Conservation (phyloP, 306 rosid genomes). For the Alnus rubra region DNA sequence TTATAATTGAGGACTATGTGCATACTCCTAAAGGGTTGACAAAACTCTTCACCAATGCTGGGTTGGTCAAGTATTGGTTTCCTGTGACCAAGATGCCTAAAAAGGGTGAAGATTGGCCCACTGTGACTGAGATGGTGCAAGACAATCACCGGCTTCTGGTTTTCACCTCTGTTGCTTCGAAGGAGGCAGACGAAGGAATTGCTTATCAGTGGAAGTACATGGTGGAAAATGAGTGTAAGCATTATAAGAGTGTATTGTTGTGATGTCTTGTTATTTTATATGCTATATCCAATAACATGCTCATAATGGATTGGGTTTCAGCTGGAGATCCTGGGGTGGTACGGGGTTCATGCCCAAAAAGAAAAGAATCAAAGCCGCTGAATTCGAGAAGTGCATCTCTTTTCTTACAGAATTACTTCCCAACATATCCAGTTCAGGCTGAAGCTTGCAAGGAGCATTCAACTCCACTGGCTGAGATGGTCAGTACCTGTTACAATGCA, state of each 20-base stretch:
- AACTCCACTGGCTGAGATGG: constrained; percentile 84
- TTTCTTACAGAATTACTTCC: constrained; percentile 84
- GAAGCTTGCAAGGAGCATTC: constrained; percentile 98
- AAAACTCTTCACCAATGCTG: constrained; percentile 67
- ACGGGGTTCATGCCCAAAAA: constrained; percentile 71
- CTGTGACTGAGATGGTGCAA: constrained; percentile 77
- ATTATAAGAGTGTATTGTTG: background rate
- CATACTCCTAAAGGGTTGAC: constrained; percentile 77
- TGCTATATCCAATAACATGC: constrained; percentile 19
- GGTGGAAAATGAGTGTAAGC: constrained; percentile 93
- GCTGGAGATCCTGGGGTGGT: constrained; percentile 96
- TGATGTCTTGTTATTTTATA: constrained; percentile 6
- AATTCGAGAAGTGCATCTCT: constrained; percentile 71
- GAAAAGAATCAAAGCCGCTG: constrained; percentile 86
- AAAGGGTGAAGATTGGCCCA: constrained; percentile 90
- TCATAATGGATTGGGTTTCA: constrained; percentile 42
- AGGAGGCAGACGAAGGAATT: constrained; percentile 90
- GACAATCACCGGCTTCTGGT: constrained; percentile 83
- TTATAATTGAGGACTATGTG: constrained; percentile 89
- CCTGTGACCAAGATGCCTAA: constrained; percentile 84
- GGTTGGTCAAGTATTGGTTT: constrained; percentile 82
- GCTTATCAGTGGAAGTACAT: constrained; percentile 97
- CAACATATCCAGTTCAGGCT: constrained; percentile 87
- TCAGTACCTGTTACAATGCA: constrained; percentile 81
- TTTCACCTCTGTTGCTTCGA: constrained; percentile 80